Conservation (phyloP, 495 filamentous ascomycete genomes). For the Penicillium mononematosum region DNA sequence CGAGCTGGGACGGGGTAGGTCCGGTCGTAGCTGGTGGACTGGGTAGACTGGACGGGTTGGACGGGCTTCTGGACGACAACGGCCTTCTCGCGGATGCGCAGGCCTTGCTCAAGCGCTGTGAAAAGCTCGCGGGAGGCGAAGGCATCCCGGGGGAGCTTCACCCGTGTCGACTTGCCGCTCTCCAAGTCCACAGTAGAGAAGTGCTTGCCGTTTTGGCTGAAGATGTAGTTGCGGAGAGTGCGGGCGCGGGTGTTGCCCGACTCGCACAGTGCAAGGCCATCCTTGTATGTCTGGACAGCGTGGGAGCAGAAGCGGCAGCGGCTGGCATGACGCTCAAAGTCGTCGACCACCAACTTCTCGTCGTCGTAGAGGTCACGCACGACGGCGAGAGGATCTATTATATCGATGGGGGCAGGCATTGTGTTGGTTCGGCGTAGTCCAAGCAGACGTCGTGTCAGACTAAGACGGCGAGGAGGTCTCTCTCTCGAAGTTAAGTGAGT, state of each 20-base stretch:
- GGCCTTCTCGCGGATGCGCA: slow-evolving; percentile 32
- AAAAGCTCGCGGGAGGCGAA: slow-evolving; percentile 43
- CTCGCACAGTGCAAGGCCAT: slow-evolving; percentile 45
- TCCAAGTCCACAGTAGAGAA: slow-evolving; percentile 51
- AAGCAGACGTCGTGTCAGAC: slow-evolving; percentile 18
- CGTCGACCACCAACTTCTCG: slow-evolving; percentile 31
- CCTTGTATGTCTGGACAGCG: slow-evolving; percentile 36
- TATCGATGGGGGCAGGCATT: slow-evolving; percentile 36
- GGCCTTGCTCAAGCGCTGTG: slow-evolving; percentile 47
- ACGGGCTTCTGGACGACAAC: slow-evolving; percentile 15
- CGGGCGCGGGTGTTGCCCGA: slow-evolving; percentile 47
- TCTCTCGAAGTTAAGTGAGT: slow-evolving; percentile 23
- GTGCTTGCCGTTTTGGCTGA: slow-evolving; percentile 46
- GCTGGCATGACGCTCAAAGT: slow-evolving; percentile 23
- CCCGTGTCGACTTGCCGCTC: slow-evolving; percentile 39
- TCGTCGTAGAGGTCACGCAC: slow-evolving; percentile 46
- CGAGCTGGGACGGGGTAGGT: slow-evolving; percentile 42
- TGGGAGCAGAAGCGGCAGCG: slow-evolving; percentile 44
- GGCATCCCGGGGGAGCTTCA: slow-evolving; percentile 49
- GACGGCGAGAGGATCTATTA: slow-evolving; percentile 29
- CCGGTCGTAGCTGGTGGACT: slow-evolving; percentile 39
- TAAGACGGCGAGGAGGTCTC: slow-evolving; percentile 19
- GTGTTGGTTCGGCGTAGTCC: slow-evolving; percentile 29
- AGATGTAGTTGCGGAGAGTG: slow-evolving; percentile 51
- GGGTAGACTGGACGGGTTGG: slow-evolving; percentile 19